phyloP scores from a whole-genome alignment of 2,329 filamentous ascomycete species.

The Colletotrichum limetticola region DNA sequence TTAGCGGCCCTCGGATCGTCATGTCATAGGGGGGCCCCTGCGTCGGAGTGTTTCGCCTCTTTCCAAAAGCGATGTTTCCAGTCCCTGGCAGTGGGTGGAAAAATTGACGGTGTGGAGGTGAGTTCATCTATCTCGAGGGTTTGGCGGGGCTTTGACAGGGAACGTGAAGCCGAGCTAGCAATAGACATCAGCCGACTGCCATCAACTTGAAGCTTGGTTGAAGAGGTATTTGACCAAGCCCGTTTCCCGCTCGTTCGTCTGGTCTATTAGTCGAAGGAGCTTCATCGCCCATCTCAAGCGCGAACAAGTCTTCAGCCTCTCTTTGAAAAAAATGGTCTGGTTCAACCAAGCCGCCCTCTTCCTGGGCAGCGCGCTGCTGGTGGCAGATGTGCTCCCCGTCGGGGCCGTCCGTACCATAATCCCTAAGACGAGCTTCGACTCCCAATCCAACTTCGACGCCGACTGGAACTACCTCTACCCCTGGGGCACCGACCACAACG shows the following conservation, averaged over 20 bases:
- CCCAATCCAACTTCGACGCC: slow-evolving; percentile 45
- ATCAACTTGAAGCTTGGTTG: slow-evolving; percentile 7
- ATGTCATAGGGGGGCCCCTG: slow-evolving; percentile 10
- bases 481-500: slow-evolving; percentile 67
- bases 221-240: slow-evolving; percentile 5
- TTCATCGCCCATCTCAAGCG: neutral
- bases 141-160: neutral
- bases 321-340: slow-evolving; percentile 9
- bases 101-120: neutral
- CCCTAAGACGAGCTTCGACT: slow-evolving; percentile 27
- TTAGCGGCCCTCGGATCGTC: neutral
- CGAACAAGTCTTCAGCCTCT: neutral
- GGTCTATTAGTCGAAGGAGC: neutral
- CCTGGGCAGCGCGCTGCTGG: slow-evolving; percentile 22
- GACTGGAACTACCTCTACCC: slow-evolving; percentile 65
- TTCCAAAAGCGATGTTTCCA: slow-evolving; percentile 14
- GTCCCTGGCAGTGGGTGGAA: neutral
- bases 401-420: slow-evolving; percentile 27
- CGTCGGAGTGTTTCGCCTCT: slow-evolving; percentile 6
- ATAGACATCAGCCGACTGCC: neutral
- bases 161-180: neutral
- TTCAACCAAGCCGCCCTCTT: slow-evolving; percentile 18
- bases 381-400: slow-evolving; percentile 22
- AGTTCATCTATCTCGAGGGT: slow-evolving; percentile 18
- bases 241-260: neutral